Base-by-base conservation (phyloP, 2,329 filamentous ascomycete species). In the Penicillium frequentans region DNA sequence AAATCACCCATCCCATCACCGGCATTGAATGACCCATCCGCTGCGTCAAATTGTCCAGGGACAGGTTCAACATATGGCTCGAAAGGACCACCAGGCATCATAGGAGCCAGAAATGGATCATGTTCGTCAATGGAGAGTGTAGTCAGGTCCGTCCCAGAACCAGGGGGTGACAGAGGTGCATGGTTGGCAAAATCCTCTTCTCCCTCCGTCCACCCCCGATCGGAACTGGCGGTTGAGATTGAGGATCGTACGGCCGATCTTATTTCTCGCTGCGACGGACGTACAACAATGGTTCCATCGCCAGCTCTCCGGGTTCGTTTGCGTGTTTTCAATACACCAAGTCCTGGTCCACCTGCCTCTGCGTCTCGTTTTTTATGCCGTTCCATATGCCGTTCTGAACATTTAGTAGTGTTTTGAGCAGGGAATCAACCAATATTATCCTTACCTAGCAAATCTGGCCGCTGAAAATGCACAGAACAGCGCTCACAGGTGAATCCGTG, bases 391-490 rank as follows among this genome's bases (percentile, higher is more conserved):
- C 85, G 77, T 42, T 82, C 84, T 86, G 56, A 7, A 46, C 16
- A 65, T 55, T 72, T 59, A 49, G 49, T 48, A 49, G 31, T 3
- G 35, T 11, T 6, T n/a, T 8, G 24, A 19, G 19, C 24, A 16
- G 19, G 5, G n/a, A 33, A 42, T 21, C 4, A 11, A 9, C 19
- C 3, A 5, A 21, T 10, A 1, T 13, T 4, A 3, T 6, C n/a
- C 27, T 46, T 73, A 83, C 84, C 81, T 55, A 86, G 70, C 43
- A 87, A 71, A 69, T 87, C 85, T 26, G 80, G 82, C 45, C 85
- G 78, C 64, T 84, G 84, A 69, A 87, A 87, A 65, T 86, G 83
- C 27, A 84, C 83, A 55, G 80, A 79, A 60, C 86, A 88, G 64
- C 85, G 74, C 49, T 79, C 71, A 64, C 85, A 88, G 3, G 83